Base-by-base conservation (phyloP, 345 rosid species). In the Rubroshorea leprosula region DNA sequence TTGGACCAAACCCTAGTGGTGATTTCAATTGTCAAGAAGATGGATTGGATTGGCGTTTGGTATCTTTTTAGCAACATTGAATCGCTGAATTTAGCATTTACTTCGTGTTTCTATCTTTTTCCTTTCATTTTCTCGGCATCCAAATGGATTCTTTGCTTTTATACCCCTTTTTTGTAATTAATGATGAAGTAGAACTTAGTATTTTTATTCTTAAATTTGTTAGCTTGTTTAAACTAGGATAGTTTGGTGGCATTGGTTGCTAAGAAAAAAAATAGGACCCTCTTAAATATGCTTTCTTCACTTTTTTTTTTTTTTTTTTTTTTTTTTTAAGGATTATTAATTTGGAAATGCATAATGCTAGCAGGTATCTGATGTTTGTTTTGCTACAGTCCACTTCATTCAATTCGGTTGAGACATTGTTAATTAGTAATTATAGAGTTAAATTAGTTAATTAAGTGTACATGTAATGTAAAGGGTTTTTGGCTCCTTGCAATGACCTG, bases 1-100 rank as follows among this genome's bases (percentile, higher is more conserved):
- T 45, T 17, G 5, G 5, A 14, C 46, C 23, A 39, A 67, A 67
- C 76, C 76, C 67, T 64, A 72, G 26, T 23, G 49, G 29, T 25
- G 15, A n/a, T 50, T 50, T 23, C 27, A 21, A 13, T 24, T n/a
- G 17, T 14, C 3, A 6, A n/a, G 47, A 14, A 44, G 14, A 10
- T n/a, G 14, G 47, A 44, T 44, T 44, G n/a, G 18, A 44, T 44
- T 44, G 12, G 41, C 12, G 41, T 44, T 44, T 44, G 5, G 47
- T 15, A 5, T 14, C 9, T 14, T 39, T 39, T 29, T 29, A n/a
- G n/a, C n/a, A n/a, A n/a, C n/a, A n/a, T n/a, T n/a, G n/a, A 27
- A 27, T 8, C 5, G 31, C 31, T 44, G 10, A 13, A 44, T 44
- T 44, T 44, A 44, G 18, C 14, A 14, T 3, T 41, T 8, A 11